phyloP scores from a whole-genome alignment of 2,329 filamentous ascomycete genomes.

The Diatrype stigma region DNA sequence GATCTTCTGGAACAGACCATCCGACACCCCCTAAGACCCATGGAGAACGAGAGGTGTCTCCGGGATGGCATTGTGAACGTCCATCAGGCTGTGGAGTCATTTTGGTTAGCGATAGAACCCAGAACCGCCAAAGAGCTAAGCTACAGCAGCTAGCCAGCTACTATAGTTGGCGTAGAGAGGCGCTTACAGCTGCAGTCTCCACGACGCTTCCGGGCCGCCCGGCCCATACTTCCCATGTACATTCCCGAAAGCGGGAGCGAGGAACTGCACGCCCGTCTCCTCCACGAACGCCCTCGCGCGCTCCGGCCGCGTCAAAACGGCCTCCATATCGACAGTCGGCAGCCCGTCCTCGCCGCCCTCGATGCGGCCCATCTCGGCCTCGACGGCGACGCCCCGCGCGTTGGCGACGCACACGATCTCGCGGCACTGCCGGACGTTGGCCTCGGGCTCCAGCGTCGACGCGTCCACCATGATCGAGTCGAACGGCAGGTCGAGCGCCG shows the following conservation, averaged over 20 bases:
- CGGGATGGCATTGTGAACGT: too few species aligned
- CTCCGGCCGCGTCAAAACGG: conserved; percentile 60
- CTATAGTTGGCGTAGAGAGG: too few species aligned
- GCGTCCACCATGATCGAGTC: conserved; percentile 77
- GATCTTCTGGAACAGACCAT: conserved; percentile 45
- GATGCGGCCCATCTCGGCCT: conserved; percentile 66
- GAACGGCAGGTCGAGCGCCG: conserved; percentile 54
- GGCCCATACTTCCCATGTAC: conserved; percentile 71
- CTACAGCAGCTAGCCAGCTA: too few species aligned
- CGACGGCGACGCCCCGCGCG: conserved; percentile 58
- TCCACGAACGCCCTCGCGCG: conserved; percentile 67
- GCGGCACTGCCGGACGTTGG: conserved; percentile 61
- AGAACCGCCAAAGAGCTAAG: too few species aligned
- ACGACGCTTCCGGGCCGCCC: conserved; percentile 42
- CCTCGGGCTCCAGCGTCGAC: conserved; percentile 66
- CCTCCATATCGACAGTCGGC: conserved; percentile 49
- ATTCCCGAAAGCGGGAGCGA: conserved; percentile 73
- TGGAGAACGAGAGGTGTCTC: conserved; percentile 46
- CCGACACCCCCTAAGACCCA: conserved; percentile 51
- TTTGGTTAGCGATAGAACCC: conserved; percentile 31
- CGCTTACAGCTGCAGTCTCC: too few species aligned
- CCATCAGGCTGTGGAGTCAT: conserved; percentile 29
- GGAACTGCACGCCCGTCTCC: conserved; percentile 66
- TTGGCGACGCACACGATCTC: conserved; percentile 61
- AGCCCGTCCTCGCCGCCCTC: conserved; percentile 69